These are phyloP conservation scores for Geranium incanum DNA, from an alignment of 441 rosid genomes.

Conservation along the genomic window DNA sequence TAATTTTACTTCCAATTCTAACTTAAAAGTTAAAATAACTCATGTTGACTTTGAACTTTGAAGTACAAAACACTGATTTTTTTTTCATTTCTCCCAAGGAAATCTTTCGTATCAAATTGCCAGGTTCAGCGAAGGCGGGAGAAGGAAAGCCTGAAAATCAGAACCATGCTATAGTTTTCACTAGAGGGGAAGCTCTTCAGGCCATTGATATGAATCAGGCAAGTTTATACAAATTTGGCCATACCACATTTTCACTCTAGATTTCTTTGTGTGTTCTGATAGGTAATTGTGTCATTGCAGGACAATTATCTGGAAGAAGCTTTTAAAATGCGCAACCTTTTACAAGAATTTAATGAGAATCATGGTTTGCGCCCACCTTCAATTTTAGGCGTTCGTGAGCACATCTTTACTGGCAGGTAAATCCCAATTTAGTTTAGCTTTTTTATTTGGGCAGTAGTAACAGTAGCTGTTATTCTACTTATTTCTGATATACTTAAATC, in stretches of 20 bases:
- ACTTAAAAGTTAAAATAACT: conserved; percentile 7
- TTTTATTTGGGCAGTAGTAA: background rate
- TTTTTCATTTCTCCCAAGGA: conserved; percentile 41
- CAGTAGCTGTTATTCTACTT: background rate
- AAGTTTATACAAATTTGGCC: conserved; percentile 14
- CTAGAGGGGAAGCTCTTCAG: conserved; percentile 92
- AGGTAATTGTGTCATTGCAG: conserved; percentile 29
- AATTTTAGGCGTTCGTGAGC: conserved; percentile 91
- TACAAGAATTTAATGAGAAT: conserved; percentile 89
- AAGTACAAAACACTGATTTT: conserved; percentile 18
- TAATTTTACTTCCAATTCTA: conserved; percentile 23
- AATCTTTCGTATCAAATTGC: conserved; percentile 82
- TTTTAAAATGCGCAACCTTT: conserved; percentile 85
- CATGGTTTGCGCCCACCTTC: conserved; percentile 91
- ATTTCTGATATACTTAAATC: background rate
- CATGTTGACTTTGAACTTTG: background rate
- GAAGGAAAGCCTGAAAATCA: conserved; percentile 98
- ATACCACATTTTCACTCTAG: background rate
- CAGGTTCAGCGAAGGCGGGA: conserved; percentile 77
- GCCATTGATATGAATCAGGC: conserved; percentile 98
- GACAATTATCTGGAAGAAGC: conserved; percentile 99
- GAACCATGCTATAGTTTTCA: conserved; percentile 77
- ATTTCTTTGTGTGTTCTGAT: conserved; percentile 8
- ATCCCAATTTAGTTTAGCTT: conserved; percentile 2
- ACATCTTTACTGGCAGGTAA: conserved; percentile 91